Percentiles rank a stretch among this genome's conserved stretches.
These are phyloP conservation scores for Pichia ethanolica DNA, from an alignment of 805 yeast genomes.

Conservation along the genomic window DNA sequence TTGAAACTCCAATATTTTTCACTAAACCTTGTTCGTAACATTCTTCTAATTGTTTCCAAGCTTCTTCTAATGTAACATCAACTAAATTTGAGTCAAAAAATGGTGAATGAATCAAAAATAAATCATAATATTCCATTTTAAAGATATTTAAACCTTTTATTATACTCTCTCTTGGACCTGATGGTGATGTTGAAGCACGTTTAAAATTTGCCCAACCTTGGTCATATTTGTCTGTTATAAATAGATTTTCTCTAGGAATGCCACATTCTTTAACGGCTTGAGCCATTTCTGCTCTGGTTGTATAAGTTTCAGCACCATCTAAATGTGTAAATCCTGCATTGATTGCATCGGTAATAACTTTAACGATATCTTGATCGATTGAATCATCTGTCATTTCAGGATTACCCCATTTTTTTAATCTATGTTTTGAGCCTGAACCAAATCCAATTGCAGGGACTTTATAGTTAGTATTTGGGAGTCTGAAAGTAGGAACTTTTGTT, in stretches of 20 bases:
- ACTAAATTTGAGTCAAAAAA: conserved; percentile 33
- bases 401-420: conserved; percentile 27
- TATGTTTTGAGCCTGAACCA: conserved; percentile 59
- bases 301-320: conserved; percentile 64
- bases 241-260: conserved; percentile 40
- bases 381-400: conserved; percentile 16
- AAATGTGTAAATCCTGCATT: conserved; percentile 48
- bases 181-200: conserved; percentile 12
- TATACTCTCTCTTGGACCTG: conserved; percentile 43
- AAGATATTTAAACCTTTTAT: conserved; percentile 40
- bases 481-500: conserved; percentile 16
- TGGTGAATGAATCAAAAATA: conserved; percentile 58
- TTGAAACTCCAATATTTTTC: conserved; percentile 54
- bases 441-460: conserved; percentile 37
- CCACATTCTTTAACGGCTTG: conserved; percentile 41
- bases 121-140: conserved; percentile 47
- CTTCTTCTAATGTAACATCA: conserved; percentile 41
- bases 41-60: conserved; percentile 41
- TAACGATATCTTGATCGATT: conserved; percentile 34
- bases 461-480: conserved; percentile 23
- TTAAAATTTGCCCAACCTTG: conserved; percentile 30
- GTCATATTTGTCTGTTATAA: conserved; percentile 55
- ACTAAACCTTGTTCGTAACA: conserved; percentile 38
- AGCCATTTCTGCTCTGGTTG: conserved; percentile 54
- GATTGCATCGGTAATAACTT: conserved; percentile 40